phyloP scores from a whole-genome alignment of 805 yeast species.

The Lachancea nothofagi region DNA sequence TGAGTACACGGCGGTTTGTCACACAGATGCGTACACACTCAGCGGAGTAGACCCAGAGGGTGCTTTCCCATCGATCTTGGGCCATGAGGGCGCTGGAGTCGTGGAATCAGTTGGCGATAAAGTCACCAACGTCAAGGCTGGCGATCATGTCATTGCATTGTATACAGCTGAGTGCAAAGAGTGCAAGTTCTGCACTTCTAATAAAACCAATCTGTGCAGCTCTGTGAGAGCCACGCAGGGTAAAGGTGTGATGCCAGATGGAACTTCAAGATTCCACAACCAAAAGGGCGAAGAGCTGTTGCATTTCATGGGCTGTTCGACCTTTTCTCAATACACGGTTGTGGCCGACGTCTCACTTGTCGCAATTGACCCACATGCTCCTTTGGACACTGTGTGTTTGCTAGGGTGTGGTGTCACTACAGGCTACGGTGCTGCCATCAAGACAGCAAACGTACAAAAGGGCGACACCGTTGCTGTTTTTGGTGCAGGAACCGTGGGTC shows the following conservation, averaged over 20 bases:
- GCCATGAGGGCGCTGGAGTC: conserved; percentile 98
- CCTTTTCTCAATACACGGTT: conserved; percentile 95
- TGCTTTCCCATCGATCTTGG: conserved; percentile 84
- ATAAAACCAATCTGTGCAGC: conserved; percentile 95
- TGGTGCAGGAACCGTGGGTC: conserved; percentile 97
- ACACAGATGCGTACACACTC: conserved; percentile 95
- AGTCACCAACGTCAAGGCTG: conserved; percentile 82
- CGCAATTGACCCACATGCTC: conserved; percentile 79
- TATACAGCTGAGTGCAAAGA: conserved; percentile 96
- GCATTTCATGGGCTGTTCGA: conserved; percentile 98
- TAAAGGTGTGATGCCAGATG: conserved; percentile 98
- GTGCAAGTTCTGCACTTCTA: conserved; percentile 91
- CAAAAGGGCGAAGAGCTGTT: conserved; percentile 71
- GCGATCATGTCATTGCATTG: conserved; percentile 88
- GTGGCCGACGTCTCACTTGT: conserved; percentile 97
- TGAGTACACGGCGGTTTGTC: conserved; percentile 90
- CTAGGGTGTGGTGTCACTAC: conserved; percentile 99
- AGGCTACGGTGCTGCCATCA: conserved; percentile 95
- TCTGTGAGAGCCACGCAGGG: conserved; percentile 97
- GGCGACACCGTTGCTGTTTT: conserved; percentile 95
- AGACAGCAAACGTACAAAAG: conserved; percentile 77
- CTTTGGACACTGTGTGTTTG: conserved; percentile 80
- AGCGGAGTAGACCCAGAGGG: conserved; percentile 97
- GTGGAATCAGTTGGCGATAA: conserved; percentile 95
- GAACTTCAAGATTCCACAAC: conserved; percentile 83